Percentiles rank a stretch among this genome's conserved stretches.
phyloP scores from a whole-genome alignment of 306 rosid species.

The Sophora flavescens region DNA sequence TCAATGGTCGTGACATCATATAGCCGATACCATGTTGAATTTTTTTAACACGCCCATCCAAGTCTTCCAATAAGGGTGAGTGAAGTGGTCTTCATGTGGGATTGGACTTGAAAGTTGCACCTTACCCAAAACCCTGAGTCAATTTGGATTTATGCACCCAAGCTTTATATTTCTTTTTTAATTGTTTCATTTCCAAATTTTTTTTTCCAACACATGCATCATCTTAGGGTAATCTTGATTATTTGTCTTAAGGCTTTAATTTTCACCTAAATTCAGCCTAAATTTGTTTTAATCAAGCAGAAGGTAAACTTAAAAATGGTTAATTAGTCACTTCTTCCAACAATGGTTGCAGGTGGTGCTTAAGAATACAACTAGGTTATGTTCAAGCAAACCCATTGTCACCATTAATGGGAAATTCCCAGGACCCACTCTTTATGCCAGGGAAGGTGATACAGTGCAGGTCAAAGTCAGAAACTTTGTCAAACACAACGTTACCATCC shows the following conservation, averaged over 20 bases:
- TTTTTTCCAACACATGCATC: too few species aligned
- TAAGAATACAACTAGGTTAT: constrained; percentile 62
- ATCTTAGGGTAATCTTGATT: not conserved
- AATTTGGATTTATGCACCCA: too few species aligned
- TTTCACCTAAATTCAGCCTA: not conserved
- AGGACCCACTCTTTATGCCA: constrained; percentile 85
- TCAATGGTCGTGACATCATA: too few species aligned
- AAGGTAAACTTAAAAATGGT: constrained; percentile 16
- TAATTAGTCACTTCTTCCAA: constrained; percentile 31
- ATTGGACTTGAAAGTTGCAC: too few species aligned
- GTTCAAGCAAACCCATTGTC: constrained; percentile 72
- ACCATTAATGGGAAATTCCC: constrained; percentile 80
- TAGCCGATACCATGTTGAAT: too few species aligned
- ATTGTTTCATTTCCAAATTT: too few species aligned
- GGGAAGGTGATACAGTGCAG: constrained; percentile 79
- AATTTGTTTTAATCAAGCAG: not conserved
- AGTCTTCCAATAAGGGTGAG: too few species aligned
- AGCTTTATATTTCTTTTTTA: too few species aligned
- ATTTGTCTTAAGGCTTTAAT: not conserved
- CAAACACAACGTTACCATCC: constrained; percentile 64
- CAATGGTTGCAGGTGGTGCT: constrained; percentile 66
- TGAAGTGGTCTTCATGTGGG: too few species aligned
- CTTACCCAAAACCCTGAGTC: too few species aligned
- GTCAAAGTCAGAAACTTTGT: constrained; percentile 71
- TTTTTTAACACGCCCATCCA: too few species aligned